Evolutionary conservation across 1,139 yeast species (phyloP), one percentile per base, ranked within the genome.

Genomic region (Candida frijolesensis): DNA sequence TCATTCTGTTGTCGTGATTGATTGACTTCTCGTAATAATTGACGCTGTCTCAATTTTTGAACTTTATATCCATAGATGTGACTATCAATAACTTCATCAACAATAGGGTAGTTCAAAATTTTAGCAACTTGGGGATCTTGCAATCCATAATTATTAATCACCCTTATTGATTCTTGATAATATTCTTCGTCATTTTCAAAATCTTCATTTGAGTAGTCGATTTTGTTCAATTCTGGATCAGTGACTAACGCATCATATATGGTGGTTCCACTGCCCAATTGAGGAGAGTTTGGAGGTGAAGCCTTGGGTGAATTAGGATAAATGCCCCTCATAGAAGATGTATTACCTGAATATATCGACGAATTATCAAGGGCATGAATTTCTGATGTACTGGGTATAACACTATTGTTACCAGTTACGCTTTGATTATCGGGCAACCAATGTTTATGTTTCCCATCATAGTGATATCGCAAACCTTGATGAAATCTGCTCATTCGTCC

Each of bases 401-500:
- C 38, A n/a, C 12, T 15, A 16, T 32, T 38, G 33, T 30, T 44
- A 10, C 58, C 40, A 27, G 57, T 48, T 11, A 54, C 51, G 44
- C 57, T 57, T 34, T 56, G 60, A 39, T 57, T 57, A 48, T 62
- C 71, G 0, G 89, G 87, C 7, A 94, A 69, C 98, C 98, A 94
- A 64, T 91, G 91, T 58, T 89, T 89, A 29, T 82, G 83, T 49
- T 81, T 79, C 0, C 97, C 97, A 46, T 89, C 88, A 50, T 83
- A 80, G 43, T 84, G 82, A 64, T 90, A 91, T 42, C 99, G 69
- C 55, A 92, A 68, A 0, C 99, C 99, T 53, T 90, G 88, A 55
- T 86, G 83, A 44, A 94, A 80, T 54, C 96, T 79, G 48, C 87
- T 83, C 74, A 82, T 75, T 47, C 95, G 71, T 0, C 94, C 83